Percentiles rank a stretch among this genome's conserved stretches.
Conservation (phyloP, 352 stramenopile genomes). For the Elongisporangium anandrum region DNA sequence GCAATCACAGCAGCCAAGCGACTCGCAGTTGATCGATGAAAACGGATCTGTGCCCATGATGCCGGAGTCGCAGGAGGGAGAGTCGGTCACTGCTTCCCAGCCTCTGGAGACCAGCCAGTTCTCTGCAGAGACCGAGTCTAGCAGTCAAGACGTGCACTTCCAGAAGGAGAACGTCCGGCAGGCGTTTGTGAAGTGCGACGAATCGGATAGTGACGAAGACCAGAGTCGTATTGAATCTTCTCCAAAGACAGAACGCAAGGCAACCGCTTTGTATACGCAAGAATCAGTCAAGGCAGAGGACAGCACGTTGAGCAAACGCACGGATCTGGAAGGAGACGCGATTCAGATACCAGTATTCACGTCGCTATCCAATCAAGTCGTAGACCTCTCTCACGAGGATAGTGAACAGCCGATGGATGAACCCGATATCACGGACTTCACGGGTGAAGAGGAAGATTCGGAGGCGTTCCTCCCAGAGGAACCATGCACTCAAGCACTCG, state of each 20-base stretch:
- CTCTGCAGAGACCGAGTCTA: conserved; percentile 7
- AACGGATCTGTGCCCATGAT: conserved; percentile 35
- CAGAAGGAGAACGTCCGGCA: conserved; percentile 44
- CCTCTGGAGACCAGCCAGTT: conserved; percentile 12
- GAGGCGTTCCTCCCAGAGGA: neutral
- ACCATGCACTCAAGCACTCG: neutral
- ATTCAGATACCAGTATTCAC: neutral
- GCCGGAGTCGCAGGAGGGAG: conserved; percentile 20
- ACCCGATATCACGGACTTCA: too few species aligned
- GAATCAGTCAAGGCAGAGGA: neutral
- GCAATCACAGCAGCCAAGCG: conserved; percentile 7
- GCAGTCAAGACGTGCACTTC: conserved; percentile 37
- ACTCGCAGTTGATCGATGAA: conserved; percentile 71
- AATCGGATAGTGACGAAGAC: conserved; percentile 40
- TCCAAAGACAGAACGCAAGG: too few species aligned
- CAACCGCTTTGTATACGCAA: neutral
- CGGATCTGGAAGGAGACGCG: neutral
- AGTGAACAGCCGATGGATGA: neutral
- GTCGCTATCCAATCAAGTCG: neutral
- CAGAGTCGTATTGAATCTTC: neutral
- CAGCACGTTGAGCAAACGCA: neutral
- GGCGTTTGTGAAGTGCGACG: conserved; percentile 44
- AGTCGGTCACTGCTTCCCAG: neutral
- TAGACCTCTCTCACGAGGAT: neutral
- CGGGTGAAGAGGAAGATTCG: neutral